Evolutionary conservation across 2,329 filamentous ascomycete genomes (phyloP).

Genomic region (Phaeomoniella chlamydospora): DNA sequence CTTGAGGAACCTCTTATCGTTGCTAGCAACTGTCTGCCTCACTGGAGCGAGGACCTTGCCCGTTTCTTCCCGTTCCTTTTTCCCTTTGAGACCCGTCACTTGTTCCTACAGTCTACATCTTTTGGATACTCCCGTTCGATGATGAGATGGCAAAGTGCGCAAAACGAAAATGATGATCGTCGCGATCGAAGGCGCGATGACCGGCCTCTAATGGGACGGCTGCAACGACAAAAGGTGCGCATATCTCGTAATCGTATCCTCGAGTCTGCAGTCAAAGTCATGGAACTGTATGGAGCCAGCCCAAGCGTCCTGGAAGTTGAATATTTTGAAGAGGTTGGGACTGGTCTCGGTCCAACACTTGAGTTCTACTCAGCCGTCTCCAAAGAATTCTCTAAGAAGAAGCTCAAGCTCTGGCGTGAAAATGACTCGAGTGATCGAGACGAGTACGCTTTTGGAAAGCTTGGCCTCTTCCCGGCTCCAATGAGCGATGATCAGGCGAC

Average conservation of each 20-base stretch:
- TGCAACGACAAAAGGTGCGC: constrained; percentile 94
- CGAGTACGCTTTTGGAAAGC: constrained; percentile 73
- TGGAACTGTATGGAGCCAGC: constrained; percentile 96
- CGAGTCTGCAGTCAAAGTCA: constrained; percentile 93
- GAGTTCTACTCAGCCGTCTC: constrained; percentile 98
- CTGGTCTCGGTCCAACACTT: constrained; percentile 83
- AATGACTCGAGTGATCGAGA: constrained; percentile 57
- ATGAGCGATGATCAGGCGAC: constrained; percentile 64
- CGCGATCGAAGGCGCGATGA: constrained; percentile 76
- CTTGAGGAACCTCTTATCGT: constrained; percentile 94
- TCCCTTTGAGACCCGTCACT: constrained; percentile 89
- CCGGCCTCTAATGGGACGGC: constrained; percentile 73
- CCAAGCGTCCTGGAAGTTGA: constrained; percentile 94
- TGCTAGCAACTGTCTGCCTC: constrained; percentile 87
- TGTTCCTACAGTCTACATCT: constrained; percentile 94
- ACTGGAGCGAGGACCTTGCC: constrained; percentile 90
- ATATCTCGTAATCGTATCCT: constrained; percentile 90
- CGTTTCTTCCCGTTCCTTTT: constrained; percentile 93
- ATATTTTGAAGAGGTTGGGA: constrained; percentile 97
- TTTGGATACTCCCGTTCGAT: constrained; percentile 97
- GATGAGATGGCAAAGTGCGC: constrained; percentile 90
- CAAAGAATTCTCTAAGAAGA: constrained; percentile 93
- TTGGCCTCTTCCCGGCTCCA: constrained; percentile 82
- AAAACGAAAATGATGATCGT: constrained; percentile 65
- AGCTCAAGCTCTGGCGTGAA: constrained; percentile 91